Evolutionary conservation across 2,329 filamentous ascomycete species (phyloP).

Genomic region (Aspergillus sergii): DNA sequence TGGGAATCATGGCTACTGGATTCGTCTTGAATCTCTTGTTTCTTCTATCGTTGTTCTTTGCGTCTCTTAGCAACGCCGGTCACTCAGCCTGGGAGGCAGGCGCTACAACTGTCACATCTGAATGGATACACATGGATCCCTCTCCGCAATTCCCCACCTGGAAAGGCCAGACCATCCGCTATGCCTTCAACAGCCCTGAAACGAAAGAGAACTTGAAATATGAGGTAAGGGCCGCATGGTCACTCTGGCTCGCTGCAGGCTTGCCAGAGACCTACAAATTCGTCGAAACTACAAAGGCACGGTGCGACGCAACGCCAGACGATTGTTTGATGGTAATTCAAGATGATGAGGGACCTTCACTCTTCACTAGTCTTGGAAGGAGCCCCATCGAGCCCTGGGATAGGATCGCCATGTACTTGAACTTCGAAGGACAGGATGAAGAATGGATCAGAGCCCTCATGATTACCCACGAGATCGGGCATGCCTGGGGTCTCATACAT

Average conservation of each 20-base stretch:
- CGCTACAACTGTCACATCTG: neutral
- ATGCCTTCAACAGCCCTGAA: neutral
- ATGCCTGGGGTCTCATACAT: slow-evolving; percentile 14
- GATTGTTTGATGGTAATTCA: neutral
- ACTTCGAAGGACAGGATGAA: neutral
- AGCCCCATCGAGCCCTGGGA: too few species aligned
- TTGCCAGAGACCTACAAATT: slow-evolving; percentile 7
- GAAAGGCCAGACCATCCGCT: neutral
- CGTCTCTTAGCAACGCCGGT: neutral
- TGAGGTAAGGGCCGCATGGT: neutral
- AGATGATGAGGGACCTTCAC: neutral
- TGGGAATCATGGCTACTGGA: neutral
- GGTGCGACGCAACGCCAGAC: neutral
- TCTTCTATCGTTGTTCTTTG: neutral
- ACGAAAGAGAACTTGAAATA: neutral
- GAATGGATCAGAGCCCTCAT: neutral
- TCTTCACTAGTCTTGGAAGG: neutral
- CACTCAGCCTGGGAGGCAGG: neutral
- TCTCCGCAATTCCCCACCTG: neutral
- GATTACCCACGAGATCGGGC: slow-evolving; percentile 16
- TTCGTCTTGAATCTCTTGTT: neutral
- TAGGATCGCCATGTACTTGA: neutral
- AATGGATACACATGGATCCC: slow-evolving; percentile 3
- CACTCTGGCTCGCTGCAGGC: slow-evolving; percentile 13
- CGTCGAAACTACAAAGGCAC: neutral